phyloP scores from a whole-genome alignment of 1,284 basidiomycete genomes.

The Rhizoctonia solani region DNA sequence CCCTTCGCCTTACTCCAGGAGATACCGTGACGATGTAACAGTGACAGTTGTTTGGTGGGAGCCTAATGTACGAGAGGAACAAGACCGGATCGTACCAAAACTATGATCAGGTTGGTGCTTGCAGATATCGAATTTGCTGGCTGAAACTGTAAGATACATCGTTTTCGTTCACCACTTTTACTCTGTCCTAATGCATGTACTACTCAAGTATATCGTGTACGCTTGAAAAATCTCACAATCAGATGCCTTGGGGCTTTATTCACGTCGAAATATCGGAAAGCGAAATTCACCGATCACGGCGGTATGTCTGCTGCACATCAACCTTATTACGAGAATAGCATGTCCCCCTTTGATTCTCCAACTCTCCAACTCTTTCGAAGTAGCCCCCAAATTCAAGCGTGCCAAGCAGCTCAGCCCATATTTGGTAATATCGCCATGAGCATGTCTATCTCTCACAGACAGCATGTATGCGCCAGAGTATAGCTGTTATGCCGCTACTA shows the following conservation, averaged over 20 bases:
- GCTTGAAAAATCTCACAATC: background rate
- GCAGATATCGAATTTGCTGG: background rate
- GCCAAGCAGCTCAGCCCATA: too few species aligned
- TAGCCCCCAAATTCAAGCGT: too few species aligned
- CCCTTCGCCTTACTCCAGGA: constrained; percentile 76
- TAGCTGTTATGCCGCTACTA: too few species aligned
- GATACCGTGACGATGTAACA: constrained; percentile 86
- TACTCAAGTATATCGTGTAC: background rate
- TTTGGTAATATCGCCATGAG: too few species aligned
- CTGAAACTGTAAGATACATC: background rate
- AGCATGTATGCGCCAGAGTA: too few species aligned
- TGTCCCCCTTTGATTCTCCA: too few species aligned
- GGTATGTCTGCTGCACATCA: background rate
- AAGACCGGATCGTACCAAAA: constrained; percentile 48
- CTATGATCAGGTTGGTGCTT: constrained; percentile 43
- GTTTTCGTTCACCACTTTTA: background rate
- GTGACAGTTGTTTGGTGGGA: constrained; percentile 70
- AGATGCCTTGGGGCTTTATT: background rate
- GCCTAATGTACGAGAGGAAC: constrained; percentile 14
- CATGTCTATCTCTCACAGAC: too few species aligned
- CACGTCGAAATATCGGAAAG: constrained; percentile 13
- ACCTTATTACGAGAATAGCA: background rate
- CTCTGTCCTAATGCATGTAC: background rate
- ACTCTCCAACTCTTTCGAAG: too few species aligned
- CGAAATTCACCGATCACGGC: constrained; percentile 1